These are phyloP conservation scores for Scedosporium apiospermum DNA, from an alignment of 2,329 filamentous ascomycete genomes.

Conservation along the genomic window DNA sequence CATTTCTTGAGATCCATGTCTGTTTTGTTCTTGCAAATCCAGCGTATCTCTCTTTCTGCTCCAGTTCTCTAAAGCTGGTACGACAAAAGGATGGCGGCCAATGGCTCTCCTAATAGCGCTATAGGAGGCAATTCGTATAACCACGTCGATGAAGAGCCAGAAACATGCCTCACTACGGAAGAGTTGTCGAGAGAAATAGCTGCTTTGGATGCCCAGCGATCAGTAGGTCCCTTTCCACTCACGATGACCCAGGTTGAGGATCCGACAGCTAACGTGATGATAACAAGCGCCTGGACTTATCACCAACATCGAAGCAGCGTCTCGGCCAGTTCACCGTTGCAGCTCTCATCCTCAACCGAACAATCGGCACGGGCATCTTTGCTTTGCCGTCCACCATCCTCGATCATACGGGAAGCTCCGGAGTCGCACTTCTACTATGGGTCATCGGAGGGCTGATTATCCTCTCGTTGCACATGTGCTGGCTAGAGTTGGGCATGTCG, in stretches of 20 bases:
- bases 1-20: no score
- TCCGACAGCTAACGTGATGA: neutral
- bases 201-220: neutral
- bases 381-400: conserved; percentile 22
- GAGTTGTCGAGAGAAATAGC: neutral
- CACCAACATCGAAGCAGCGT: conserved; percentile 9
- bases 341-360: conserved; percentile 25
- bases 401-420: conserved; percentile 20
- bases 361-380: conserved; percentile 28
- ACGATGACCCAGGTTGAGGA: neutral
- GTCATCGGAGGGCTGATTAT: conserved; percentile 24
- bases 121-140: neutral
- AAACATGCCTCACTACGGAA: neutral
- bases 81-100: neutral
- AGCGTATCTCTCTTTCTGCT: no score
- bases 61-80: no score
- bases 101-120: neutral
- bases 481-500: conserved; percentile 37
- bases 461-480: conserved; percentile 24
- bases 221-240: neutral
- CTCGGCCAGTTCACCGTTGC: conserved; percentile 24
- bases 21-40: no score
- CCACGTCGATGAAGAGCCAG: neutral
- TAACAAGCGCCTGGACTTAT: neutral
- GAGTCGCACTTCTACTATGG: conserved; percentile 29